These are phyloP conservation scores for Maudiozyma pseudohumilis DNA, from an alignment of 805 yeast genomes.

Conservation along the genomic window DNA sequence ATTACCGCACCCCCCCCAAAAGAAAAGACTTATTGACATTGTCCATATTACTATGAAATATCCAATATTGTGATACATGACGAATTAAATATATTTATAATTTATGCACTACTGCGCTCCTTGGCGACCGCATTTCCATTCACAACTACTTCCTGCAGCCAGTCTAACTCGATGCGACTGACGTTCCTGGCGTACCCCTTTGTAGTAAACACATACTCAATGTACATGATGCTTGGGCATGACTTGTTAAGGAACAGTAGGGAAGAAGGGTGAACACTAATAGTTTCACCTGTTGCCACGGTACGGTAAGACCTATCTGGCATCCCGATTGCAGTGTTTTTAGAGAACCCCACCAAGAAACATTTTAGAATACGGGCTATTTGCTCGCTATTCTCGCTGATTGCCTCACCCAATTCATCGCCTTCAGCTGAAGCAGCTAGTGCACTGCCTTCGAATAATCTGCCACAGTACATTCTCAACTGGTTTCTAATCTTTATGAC, in stretches of 20 bases:
- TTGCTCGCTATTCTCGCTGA: slow-evolving; percentile 24
- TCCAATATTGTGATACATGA: too few species aligned
- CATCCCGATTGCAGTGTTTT: slow-evolving; percentile 86
- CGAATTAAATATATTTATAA: too few species aligned
- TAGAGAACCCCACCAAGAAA: slow-evolving; percentile 73
- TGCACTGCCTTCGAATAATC: slow-evolving; percentile 6
- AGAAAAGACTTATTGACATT: too few species aligned
- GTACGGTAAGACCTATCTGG: slow-evolving; percentile 92
- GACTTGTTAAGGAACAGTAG: slow-evolving; percentile 64
- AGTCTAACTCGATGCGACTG: slow-evolving; percentile 66
- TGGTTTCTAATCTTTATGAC: slow-evolving; percentile 70
- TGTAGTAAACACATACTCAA: slow-evolving; percentile 86
- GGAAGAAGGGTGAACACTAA: slow-evolving; percentile 87
- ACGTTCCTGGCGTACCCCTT: slow-evolving; percentile 89
- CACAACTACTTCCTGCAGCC: slow-evolving; percentile 71
- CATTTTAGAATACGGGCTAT: slow-evolving; percentile 53
- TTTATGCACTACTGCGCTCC: slow-evolving; percentile 5
- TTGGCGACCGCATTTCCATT: slow-evolving; percentile 12
- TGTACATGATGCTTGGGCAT: slow-evolving; percentile 83
- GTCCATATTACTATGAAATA: too few species aligned
- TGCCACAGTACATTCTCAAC: slow-evolving; percentile 30
- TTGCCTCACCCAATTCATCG: slow-evolving; percentile 6
- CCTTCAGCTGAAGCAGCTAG: background rate
- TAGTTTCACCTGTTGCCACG: slow-evolving; percentile 69
- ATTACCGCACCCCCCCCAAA: too few species aligned